Percentiles rank a stretch among this genome's conserved stretches.
phyloP scores from a whole-genome alignment of 352 stramenopile species.

The Phytophthora quininea region DNA sequence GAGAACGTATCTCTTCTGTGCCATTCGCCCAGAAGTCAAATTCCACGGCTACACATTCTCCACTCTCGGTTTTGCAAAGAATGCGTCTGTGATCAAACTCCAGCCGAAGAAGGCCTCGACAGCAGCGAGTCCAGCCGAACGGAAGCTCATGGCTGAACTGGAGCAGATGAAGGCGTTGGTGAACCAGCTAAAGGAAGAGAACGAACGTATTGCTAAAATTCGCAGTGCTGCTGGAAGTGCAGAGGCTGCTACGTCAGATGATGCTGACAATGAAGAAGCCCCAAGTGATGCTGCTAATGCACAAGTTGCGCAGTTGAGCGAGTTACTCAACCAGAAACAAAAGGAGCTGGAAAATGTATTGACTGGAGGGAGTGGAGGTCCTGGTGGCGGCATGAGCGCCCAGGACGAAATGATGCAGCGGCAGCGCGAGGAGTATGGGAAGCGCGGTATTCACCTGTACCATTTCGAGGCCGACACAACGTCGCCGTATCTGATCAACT shows the following conservation, averaged over 20 bases:
- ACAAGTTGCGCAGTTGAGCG: conserved; percentile 64
- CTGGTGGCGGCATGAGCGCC: conserved; percentile 46
- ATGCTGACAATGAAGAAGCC: conserved; percentile 5
- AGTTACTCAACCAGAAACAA: conserved; percentile 75
- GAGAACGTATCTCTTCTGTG: conserved; percentile 93
- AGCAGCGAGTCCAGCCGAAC: conserved; percentile 89
- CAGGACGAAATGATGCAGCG: conserved; percentile 90
- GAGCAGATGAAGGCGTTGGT: conserved; percentile 94
- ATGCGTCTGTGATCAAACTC: conserved; percentile 94
- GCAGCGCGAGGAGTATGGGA: conserved; percentile 90
- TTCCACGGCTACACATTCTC: conserved; percentile 94
- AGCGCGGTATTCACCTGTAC: conserved; percentile 88
- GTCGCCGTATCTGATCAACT: conserved; percentile 91
- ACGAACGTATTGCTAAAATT: conserved; percentile 76
- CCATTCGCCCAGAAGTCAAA: conserved; percentile 93
- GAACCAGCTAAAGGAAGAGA: conserved; percentile 81
- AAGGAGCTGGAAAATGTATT: conserved; percentile 75
- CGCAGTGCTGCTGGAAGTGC: conserved; percentile 34
- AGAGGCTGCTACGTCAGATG: conserved; percentile 3
- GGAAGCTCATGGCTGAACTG: conserved; percentile 94
- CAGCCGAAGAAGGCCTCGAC: conserved; percentile 94
- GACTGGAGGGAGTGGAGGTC: conserved; percentile 47
- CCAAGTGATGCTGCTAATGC: conserved; percentile 30
- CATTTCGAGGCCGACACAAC: conserved; percentile 90
- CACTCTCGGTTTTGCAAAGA: conserved; percentile 95